A percentile compares a stretch with the other conserved stretches of the same genome.
Evolutionary conservation across 495 filamentous ascomycete genomes (phyloP).

Genomic region (Sordaria brevicollis): DNA sequence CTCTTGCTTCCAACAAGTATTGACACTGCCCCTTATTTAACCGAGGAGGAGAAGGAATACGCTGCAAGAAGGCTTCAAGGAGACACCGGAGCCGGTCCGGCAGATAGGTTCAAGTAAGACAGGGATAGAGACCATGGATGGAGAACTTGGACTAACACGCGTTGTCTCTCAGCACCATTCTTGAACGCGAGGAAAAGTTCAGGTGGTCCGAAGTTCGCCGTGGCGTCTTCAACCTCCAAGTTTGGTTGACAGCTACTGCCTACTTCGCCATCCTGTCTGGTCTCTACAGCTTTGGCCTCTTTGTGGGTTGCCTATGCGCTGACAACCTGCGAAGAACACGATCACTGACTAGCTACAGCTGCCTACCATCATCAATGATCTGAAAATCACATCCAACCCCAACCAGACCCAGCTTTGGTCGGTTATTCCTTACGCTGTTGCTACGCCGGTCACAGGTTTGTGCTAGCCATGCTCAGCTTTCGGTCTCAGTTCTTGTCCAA

Average conservation of each 20-base stretch:
- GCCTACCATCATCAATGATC: conserved; percentile 54
- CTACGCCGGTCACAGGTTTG: conserved; percentile 44
- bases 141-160: background rate
- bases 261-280: conserved; percentile 37
- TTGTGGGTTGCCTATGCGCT: conserved; percentile 26
- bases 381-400: conserved; percentile 47
- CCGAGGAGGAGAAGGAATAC: conserved; percentile 30
- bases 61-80: conserved; percentile 31
- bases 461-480: conserved; percentile 24
- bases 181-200: conserved; percentile 36
- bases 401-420: conserved; percentile 57
- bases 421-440: conserved; percentile 56
- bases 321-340: conserved; percentile 14
- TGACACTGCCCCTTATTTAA: conserved; percentile 43
- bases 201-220: conserved; percentile 56
- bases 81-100: conserved; percentile 11
- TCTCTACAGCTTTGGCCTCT: conserved; percentile 41
- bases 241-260: conserved; percentile 38
- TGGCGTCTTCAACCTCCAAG: conserved; percentile 49
- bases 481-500: conserved; percentile 3
- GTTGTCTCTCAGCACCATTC: conserved; percentile 20
- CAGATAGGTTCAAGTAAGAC: conserved; percentile 24
- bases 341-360: conserved; percentile 47
- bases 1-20: conserved; percentile 50
- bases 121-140: background rate